phyloP scores from a whole-genome alignment of 345 rosid genomes.

The Sonneratia alba region DNA sequence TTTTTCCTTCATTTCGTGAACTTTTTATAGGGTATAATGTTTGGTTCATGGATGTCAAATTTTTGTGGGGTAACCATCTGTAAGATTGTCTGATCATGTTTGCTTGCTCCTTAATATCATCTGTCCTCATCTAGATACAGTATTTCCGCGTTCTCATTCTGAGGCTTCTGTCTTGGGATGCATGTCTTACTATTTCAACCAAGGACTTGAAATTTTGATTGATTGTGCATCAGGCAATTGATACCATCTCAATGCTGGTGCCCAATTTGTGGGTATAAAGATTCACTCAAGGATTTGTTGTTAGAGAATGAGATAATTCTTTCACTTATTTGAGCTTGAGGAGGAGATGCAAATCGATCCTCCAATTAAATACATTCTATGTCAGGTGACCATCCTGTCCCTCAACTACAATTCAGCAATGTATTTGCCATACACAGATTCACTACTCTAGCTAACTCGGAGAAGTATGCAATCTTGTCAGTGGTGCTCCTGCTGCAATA shows the following conservation, averaged over 20 bases:
- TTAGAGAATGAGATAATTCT: not conserved
- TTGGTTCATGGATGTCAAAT: not conserved
- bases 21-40: not conserved
- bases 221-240: slow-evolving; percentile 40
- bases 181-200: not conserved
- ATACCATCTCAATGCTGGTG: slow-evolving; percentile 80
- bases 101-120: too few relatives aligned
- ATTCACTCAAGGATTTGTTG: not conserved
- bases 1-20: not conserved
- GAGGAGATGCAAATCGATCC: slow-evolving; percentile 75
- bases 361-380: slow-evolving; percentile 67
- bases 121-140: not conserved
- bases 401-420: not conserved
- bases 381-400: slow-evolving; percentile 33
- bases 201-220: not conserved
- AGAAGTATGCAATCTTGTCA: not conserved
- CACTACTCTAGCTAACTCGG: too few relatives aligned
- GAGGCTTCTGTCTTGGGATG: not conserved
- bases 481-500: not conserved
- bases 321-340: slow-evolving; percentile 89
- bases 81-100: not conserved
- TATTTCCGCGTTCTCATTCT: not conserved
- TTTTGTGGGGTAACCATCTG: not conserved
- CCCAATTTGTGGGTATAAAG: slow-evolving; percentile 71
- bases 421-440: too few relatives aligned